Conservation (phyloP, 352 stramenopile genomes). For the Globisporangium parvum region DNA sequence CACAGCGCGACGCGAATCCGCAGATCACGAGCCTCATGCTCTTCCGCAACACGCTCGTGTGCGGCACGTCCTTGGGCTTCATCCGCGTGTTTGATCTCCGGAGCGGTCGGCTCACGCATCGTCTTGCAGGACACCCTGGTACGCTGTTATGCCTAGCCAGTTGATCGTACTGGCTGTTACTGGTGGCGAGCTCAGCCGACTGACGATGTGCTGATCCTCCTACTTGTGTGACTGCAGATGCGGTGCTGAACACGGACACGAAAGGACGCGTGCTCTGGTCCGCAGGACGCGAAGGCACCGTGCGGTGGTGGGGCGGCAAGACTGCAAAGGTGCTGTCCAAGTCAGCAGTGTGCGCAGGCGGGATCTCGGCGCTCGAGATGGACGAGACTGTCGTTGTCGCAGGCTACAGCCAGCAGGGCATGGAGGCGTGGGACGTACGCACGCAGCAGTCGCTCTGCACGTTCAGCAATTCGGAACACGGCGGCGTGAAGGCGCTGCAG, state of each 20-base stretch:
- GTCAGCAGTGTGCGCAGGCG: conserved; percentile 68
- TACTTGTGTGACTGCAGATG: conserved; percentile 30
- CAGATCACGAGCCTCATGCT: conserved; percentile 88
- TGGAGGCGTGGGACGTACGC: conserved; percentile 86
- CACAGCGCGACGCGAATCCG: conserved; percentile 48
- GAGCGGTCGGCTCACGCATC: conserved; percentile 72
- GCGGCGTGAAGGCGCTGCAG: conserved; percentile 65
- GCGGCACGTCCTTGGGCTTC: conserved; percentile 80
- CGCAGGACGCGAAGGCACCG: conserved; percentile 68
- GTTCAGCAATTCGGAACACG: conserved; percentile 71
- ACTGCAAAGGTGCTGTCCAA: conserved; percentile 83
- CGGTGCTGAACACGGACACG: conserved; percentile 77
- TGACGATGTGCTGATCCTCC: not conserved
- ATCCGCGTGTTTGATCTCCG: conserved; percentile 85
- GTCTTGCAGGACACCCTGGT: conserved; percentile 81
- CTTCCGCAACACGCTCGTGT: conserved; percentile 82
- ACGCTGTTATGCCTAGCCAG: conserved; percentile 4
- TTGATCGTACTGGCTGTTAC: no score
- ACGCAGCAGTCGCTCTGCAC: conserved; percentile 83
- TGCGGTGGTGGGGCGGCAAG: conserved; percentile 87
- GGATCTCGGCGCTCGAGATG: conserved; percentile 81
- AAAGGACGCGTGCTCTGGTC: conserved; percentile 85
- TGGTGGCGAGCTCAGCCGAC: not conserved
- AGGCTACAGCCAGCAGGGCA: conserved; percentile 73
- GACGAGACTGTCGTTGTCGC: conserved; percentile 85